Conservation (phyloP, 2,329 filamentous ascomycete species). For the Colletotrichum liriopes region DNA sequence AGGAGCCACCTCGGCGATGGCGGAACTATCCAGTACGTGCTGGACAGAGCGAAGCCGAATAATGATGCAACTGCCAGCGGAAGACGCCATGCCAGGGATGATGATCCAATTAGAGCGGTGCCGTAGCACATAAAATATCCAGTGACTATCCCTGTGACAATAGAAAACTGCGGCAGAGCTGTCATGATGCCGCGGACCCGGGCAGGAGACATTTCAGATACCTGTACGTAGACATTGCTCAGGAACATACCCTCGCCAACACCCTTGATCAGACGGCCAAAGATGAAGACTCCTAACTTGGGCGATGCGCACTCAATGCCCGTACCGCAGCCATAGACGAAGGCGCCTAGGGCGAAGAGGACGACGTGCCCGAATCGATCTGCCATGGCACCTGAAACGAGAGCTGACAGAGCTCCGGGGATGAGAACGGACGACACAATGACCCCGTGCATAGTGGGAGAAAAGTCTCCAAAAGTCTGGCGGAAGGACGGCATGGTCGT, state of each 20-base stretch:
- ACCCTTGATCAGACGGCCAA: constrained; percentile 69
- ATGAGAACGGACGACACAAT: constrained; percentile 74
- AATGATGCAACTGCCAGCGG: constrained; percentile 62
- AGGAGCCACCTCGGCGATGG: constrained; percentile 72
- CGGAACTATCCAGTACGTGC: constrained; percentile 55
- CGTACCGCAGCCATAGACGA: constrained; percentile 67
- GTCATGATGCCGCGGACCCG: constrained; percentile 66
- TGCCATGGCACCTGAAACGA: constrained; percentile 70
- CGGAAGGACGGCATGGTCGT: constrained; percentile 71
- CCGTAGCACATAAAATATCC: constrained; percentile 77
- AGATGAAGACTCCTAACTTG: constrained; percentile 66
- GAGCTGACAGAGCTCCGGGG: constrained; percentile 71
- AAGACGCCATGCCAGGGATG: constrained; percentile 69
- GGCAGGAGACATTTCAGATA: constrained; percentile 73
- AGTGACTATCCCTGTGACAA: constrained; percentile 64
- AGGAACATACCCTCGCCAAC: constrained; percentile 72
- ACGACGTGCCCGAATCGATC: constrained; percentile 68
- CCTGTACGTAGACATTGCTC: constrained; percentile 66
- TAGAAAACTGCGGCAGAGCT: constrained; percentile 68
- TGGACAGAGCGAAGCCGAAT: constrained; percentile 52
- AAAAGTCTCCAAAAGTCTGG: constrained; percentile 65
- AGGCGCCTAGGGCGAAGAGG: constrained; percentile 66
- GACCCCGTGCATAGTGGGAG: constrained; percentile 70
- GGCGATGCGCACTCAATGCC: constrained; percentile 56
- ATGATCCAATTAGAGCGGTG: constrained; percentile 58